Percentiles rank a stretch among this genome's conserved stretches.
phyloP scores from a whole-genome alignment of 805 yeast species.

The Teunomyces stri region DNA sequence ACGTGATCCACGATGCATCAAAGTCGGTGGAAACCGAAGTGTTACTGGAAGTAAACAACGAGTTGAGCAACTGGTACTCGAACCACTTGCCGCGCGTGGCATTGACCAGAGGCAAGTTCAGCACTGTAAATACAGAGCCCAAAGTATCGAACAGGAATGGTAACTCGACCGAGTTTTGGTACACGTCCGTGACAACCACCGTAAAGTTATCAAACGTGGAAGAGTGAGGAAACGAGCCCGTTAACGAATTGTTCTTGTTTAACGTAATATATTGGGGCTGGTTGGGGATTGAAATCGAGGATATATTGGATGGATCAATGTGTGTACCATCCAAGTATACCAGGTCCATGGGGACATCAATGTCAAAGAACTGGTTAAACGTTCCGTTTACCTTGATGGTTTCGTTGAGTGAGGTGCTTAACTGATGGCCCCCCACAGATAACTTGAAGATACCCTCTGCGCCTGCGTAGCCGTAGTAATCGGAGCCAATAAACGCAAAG shows the following conservation, averaged over 20 bases:
- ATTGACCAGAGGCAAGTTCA: slow-evolving; percentile 53
- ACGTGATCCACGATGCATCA: slow-evolving; percentile 61
- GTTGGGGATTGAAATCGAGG: slow-evolving; percentile 43
- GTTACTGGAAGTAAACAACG: slow-evolving; percentile 55
- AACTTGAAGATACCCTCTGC: slow-evolving; percentile 68
- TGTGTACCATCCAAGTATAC: slow-evolving; percentile 62
- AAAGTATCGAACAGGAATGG: slow-evolving; percentile 57
- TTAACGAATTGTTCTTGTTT: slow-evolving; percentile 38
- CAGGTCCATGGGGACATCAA: slow-evolving; percentile 59
- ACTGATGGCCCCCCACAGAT: slow-evolving; percentile 83
- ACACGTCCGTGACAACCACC: slow-evolving; percentile 56
- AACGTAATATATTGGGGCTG: slow-evolving; percentile 64
- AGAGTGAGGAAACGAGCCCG: slow-evolving; percentile 56
- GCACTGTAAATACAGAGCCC: slow-evolving; percentile 55
- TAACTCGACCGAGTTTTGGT: slow-evolving; percentile 57
- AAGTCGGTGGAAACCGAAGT: slow-evolving; percentile 48
- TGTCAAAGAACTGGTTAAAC: slow-evolving; percentile 50
- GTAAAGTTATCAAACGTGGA: slow-evolving; percentile 47
- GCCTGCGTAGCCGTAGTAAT: slow-evolving; percentile 70
- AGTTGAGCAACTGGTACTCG: slow-evolving; percentile 50
- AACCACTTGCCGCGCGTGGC: slow-evolving; percentile 67
- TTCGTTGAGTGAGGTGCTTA: slow-evolving; percentile 63
- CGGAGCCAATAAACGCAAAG: slow-evolving; percentile 76
- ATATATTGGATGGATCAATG: slow-evolving; percentile 52
- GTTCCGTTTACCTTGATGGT: slow-evolving; percentile 66